Base-by-base conservation (phyloP, 1,139 yeast genomes). In the Suhomyces guaymorum region DNA sequence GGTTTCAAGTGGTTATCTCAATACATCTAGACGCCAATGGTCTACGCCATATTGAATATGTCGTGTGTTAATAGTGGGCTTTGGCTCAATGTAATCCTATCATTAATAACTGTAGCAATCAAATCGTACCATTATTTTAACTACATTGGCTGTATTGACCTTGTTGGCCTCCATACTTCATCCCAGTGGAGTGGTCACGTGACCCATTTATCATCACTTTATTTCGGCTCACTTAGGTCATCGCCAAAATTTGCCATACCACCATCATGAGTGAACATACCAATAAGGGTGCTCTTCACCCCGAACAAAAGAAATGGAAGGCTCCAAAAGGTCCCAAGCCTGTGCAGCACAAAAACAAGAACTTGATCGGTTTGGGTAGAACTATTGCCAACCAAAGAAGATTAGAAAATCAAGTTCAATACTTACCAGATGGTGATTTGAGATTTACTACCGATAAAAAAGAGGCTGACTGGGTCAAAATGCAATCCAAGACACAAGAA, bases 1-100 rank as follows among this genome's bases (percentile, higher is more conserved):
- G 97, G 95, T 46, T 88, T 89, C 77, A 85, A 85, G 73, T 89
- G 96, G 97, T 78, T 90, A 61, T 85, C 96, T 44, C 95, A 89
- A 69, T 89, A 85, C 66, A 90, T 90, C 55, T 89, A 75, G 62
- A 27, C n/a, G n/a, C 12, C 6, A 5, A 10, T 7, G 7, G 6
- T 11, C n/a, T 5, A 6, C 12, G 12, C 12, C 23, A 11, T 21
- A 21, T 21, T 21, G 23, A 23, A 23, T 12, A 12, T 15, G 25
- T 5, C 25, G 23, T 23, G 25, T 17, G 19, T 12, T n/a, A 23
- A 23, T 23, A 23, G 25, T 23, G 15, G 15, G 25, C 25, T n/a
- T 8, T 12, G 12, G 25, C 25, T 7, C 15, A 11, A 23, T 23
- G 15, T 23, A 8, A 7, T 7, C 12, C 10, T 21, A n/a, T n/a